A percentile compares a stretch with the other conserved stretches of the same genome.
Conservation (phyloP, 257 asterid species). For the Ajuga chamaepitys region DNA sequence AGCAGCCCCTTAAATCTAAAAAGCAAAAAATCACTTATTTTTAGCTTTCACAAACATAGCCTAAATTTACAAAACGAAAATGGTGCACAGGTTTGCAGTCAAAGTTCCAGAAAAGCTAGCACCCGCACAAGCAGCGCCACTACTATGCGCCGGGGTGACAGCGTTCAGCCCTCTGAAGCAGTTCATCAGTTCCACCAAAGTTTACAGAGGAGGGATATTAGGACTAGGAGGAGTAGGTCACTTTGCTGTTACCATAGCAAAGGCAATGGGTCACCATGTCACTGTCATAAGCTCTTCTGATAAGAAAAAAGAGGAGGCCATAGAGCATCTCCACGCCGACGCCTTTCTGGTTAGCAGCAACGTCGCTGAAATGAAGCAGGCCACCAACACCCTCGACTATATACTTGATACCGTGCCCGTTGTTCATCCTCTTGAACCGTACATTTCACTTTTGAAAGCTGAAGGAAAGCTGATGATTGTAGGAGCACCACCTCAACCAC, state of each 20-base stretch:
- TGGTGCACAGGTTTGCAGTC: constrained; percentile 34
- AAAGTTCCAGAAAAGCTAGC: constrained; percentile 31
- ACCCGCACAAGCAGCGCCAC: constrained; percentile 38
- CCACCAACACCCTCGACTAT: constrained; percentile 28
- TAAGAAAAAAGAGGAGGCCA: constrained; percentile 28
- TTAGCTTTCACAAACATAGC: too few relatives aligned
- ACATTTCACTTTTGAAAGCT: constrained; percentile 27
- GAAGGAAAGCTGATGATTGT: constrained; percentile 33
- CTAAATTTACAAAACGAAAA: too few relatives aligned
- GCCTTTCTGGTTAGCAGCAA: constrained; percentile 22
- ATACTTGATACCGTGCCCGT: constrained; percentile 42
- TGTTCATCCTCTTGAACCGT: constrained; percentile 19
- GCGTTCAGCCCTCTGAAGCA: constrained; percentile 45
- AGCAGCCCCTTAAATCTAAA: too few relatives aligned
- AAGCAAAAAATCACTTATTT: too few relatives aligned
- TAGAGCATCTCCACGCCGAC: constrained; percentile 33
- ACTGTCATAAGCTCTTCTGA: constrained; percentile 41
- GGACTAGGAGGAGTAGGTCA: constrained; percentile 55
- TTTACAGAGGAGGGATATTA: constrained; percentile 29
- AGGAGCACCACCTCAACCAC: constrained; percentile 30
- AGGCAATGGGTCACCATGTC: constrained; percentile 48
- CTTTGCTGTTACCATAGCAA: constrained; percentile 38
- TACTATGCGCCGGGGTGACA: constrained; percentile 45
- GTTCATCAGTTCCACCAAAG: constrained; percentile 8
- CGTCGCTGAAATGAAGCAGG: constrained; percentile 23